Base-by-base conservation (phyloP, 2,329 filamentous ascomycete genomes). In the Aspergillus fumigatus region DNA sequence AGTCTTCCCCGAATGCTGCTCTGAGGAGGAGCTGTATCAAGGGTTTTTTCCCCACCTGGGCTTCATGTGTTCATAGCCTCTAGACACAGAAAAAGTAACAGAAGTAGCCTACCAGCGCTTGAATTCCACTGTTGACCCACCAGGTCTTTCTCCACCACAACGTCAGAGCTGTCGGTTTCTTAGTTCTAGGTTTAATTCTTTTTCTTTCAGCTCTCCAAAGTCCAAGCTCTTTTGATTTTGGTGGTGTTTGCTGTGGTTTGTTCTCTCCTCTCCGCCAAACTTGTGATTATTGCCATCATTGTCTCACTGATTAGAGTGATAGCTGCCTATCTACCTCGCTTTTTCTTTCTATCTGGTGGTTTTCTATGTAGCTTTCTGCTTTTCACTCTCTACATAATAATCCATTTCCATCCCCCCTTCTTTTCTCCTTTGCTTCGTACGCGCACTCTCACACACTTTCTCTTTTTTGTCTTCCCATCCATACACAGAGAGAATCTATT, bases 121-220 rank as follows among this genome's bases (percentile, higher is more conserved):
- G 11, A 29, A 29, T 29, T 10, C 4, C 27, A 11, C 27, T 4
- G 27, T 4, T 35, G 23, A 50, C 43, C 55, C 55, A 52, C 55
- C 51, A 32, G 51, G 53, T 4, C 51, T 52, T 52, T 54, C 61
- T 60, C 55, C 54, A 53, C 59, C 53, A 48, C 60, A 59, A 64
- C 59, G 56, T 63, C 62, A 61, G 57, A 62, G 55, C 49, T 60
- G 29, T 35, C 49, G n/a, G 40, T 38, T 38, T 51, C 29, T 57
- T 50, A 25, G 45, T 29, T 29, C 27, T 29, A 29, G 27, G 27
- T 56, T 52, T 17, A 7, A 41, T 51, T 23, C 25, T 48, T 45
- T 45, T 23, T 48, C 51, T 50, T 47, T n/a, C 48, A 32, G 25
- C 9, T 17, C 48, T 50, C 48, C 48, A 19, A 25, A 50, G 26